Evolutionary conservation across 345 rosid genomes (phyloP), one percentile per base, ranked within the genome.

Genomic region (Fremontodendron californicum): DNA sequence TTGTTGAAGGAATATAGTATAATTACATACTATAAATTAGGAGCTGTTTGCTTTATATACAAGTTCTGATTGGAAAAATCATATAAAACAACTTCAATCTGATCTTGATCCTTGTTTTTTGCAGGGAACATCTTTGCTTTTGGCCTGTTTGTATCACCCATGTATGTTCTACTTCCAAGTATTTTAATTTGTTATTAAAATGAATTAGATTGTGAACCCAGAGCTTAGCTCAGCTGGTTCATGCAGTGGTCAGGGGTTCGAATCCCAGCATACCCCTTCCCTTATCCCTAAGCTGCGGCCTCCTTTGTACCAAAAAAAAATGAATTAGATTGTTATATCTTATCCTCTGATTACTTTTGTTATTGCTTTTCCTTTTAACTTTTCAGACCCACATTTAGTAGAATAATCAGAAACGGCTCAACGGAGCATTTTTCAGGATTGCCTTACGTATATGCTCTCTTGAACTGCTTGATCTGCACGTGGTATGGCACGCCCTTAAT

Each of bases 81-180:
- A 40, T 21, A 25, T 55, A 6, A 60, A 43, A 21, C 19, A 21
- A 48, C 49, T 37, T 21, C 31, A 27, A 62, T 65, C 40, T 77
- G 37, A 63, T 49, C 71, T 43, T 61, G 54, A n/a, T 78, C 27
- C 51, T 67, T 54, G 61, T 37, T 80, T 62, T 35, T 88, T 89
- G 71, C 90, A 94, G 96, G 98, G 76, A 92, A 94, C 82, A 73
- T n/a, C n/a, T n/a, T n/a, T n/a, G n/a, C n/a, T n/a, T n/a, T n/a
- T n/a, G n/a, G n/a, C n/a, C n/a, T n/a, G n/a, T n/a, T n/a, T n/a
- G 40, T 37, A 37, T 37, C 40, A 37, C 40, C 97, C 45, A 85
- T 92, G 97, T 92, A 85, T 87, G 92, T 83, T 75, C 51, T 61
- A 35, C 64, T 81, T 23, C 73, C 35, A 0, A 10, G 1, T 29